Evolutionary conservation across 1,139 yeast genomes (phyloP), one percentile per base, ranked within the genome.

Genomic region (Insectozyma bohioensis): DNA sequence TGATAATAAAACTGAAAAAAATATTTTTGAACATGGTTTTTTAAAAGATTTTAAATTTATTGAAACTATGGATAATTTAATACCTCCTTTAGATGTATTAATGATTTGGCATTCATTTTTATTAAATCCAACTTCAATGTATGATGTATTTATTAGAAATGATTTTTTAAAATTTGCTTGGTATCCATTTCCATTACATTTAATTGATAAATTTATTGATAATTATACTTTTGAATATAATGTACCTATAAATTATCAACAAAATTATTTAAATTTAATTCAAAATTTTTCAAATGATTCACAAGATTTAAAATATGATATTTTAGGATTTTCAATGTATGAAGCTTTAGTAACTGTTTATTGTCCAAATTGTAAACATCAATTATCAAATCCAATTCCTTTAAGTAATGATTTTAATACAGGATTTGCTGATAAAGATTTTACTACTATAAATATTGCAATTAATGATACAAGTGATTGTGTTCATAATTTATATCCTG

Each of bases 91-190:
- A 28, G 72, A 65, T 38, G 57, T 66, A 5, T 33, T 65, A 7
- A 52, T 66, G 61, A 64, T 66, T 1, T 67, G 72, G 72, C 71
- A 67, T 42, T 41, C 51, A 22, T 51, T 50, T 29, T 28, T 43
- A 12, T 35, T 46, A 26, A 40, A 47, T 28, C 47, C 54, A 3
- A 42, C 44, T 17, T 40, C 57, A 1, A 56, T 46, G 34, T 54
- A 59, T 36, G 67, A 62, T 28, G 54, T 52, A 17, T 52, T 56
- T 22, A 34, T 45, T 9, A 50, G 66, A 18, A 49, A 52, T 34
- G 43, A 52, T 12, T 47, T 54, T 28, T 26, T 39, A 12, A 35
- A 43, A 33, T 49, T 63, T 37, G 51, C 54, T 31, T 36, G 38
- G 12, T 46, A 41, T 30, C 58, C 61, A 0, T 48, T 61, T 33